Conservation (phyloP, 345 rosid genomes). For the Syzygium grande region DNA sequence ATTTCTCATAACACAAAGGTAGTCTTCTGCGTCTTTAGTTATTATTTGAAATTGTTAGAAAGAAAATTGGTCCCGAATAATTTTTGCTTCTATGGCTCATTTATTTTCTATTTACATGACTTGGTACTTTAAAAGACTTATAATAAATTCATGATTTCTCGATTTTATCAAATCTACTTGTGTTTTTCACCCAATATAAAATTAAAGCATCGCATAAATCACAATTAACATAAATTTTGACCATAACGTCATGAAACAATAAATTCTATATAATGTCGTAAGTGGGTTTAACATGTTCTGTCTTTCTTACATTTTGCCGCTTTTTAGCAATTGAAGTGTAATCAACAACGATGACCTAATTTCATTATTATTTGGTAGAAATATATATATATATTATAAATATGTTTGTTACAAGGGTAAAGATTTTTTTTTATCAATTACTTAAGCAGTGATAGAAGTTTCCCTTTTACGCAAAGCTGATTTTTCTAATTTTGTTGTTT, state of each 20-base stretch:
- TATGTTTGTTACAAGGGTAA: neutral
- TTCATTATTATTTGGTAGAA: neutral
- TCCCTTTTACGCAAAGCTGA: neutral
- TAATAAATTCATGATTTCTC: neutral
- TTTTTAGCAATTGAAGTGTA: neutral
- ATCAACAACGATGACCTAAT: neutral
- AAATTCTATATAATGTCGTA: neutral
- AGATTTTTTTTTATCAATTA: neutral
- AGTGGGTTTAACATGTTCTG: neutral
- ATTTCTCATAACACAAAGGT: neutral
- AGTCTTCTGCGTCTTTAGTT: neutral
- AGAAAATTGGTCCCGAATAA: neutral
- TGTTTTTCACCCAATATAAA: neutral
- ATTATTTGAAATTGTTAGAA: no score
- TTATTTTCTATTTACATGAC: neutral
- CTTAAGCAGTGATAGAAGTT: neutral
- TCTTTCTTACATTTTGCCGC: neutral
- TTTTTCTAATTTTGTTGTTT: neutral
- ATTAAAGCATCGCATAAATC: neutral
- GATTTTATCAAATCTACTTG: neutral
- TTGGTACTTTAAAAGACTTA: no score
- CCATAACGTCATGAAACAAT: neutral
- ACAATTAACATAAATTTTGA: neutral
- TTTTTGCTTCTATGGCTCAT: neutral
- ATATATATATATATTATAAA: neutral